Evolutionary conservation across 1,139 yeast species (phyloP), one percentile per base, ranked within the genome.

Genomic region (Komagataea norvegica): DNA sequence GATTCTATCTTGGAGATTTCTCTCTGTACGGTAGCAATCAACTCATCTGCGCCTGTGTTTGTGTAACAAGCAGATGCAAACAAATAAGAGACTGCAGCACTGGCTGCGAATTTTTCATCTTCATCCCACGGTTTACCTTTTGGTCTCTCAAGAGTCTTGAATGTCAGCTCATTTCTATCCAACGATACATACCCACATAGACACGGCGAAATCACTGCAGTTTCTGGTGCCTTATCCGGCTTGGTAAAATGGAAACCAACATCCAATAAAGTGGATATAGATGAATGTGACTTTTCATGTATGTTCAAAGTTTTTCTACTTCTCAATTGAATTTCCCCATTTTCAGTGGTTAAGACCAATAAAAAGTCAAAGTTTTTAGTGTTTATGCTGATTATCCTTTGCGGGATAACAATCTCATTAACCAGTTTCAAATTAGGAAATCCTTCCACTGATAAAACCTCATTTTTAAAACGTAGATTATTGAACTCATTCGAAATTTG

Each of bases 51-150:
- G 37, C 76, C 71, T 8, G 74, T 62, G 43, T 72, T 80, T 28
- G 78, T 65, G 54, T 79, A 81, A 50, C 89, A 82, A 0, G 87
- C 74, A 37, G 71, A 68, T 0, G 91, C 77, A 54, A 82, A 87
- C 10, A 79, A 62, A 29, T 72, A 68, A 0, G 91, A 85, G 41
- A 82, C 60, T 0, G 77, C 84, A 2, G 77, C 79, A 0, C 84
- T 68, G 0, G 78, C 61, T 1, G 66, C 21, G 5, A 29, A 21
- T 18, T 41, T 35, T 4, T 47, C 52, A 16, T 40, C 42, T 3
- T 34, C 34, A 23, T 35, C 33, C 48, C 44, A 41, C 7, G 20
- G 14, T 2, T 21, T n/a, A 3, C 25, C 22, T 3, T 9, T 18
- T 2, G 30, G 14, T 24, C 34, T 45, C 1, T 13, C 28, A 6